Evolutionary conservation across 2,329 filamentous ascomycete genomes (phyloP), one percentile per base, ranked within the genome.

Genomic region (Massarina eburnea): DNA sequence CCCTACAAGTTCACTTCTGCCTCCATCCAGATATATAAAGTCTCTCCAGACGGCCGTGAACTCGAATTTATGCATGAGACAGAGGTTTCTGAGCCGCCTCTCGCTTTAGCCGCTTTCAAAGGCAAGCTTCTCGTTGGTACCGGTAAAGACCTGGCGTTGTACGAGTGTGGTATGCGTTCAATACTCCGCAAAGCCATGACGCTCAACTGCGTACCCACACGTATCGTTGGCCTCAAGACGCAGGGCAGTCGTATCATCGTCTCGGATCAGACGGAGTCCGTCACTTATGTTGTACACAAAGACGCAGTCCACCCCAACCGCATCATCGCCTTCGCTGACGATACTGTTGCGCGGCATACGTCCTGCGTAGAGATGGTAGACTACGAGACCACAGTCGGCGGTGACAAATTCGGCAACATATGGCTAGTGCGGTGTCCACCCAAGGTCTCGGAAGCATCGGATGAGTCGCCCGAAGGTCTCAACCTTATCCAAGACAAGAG

Each of bases 21-120:
- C 1, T 96, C 86, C 57, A 88, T 99, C 27, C 89, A 96, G 61
- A 88, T 97, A 20, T 99, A 96, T 71, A 84, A 90, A 33, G 89
- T 99, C 68, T 82, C 87, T 41, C 87, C 95, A 39, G 84, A 90
- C 51, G 95, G 95, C n/a, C 84, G 84, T 44, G 84, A 90, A 60
- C 80, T 99, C 14, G 89, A 96, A 62, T 94, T 97, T 47, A 91
- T 96, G 52, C 94, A 99, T 73, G 96, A 96, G 71, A 99, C 95
- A 1, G 90, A 91, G 61, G 81, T 96, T 6, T 89, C 95, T 55
- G 85, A 91, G 54, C 91, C 92, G 2, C 90, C 95, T 1, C 83
- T 90, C 60, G 92, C 94, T n/a, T 78, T 99, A 14, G 76, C 94
- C n/a, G 80, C 84, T 3, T 99, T 99, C 76, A 92, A 97, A 68